Evolutionary conservation across 257 asterid genomes (phyloP), one percentile per base, ranked within the genome.

Genomic region (Ilex aquifolium): DNA sequence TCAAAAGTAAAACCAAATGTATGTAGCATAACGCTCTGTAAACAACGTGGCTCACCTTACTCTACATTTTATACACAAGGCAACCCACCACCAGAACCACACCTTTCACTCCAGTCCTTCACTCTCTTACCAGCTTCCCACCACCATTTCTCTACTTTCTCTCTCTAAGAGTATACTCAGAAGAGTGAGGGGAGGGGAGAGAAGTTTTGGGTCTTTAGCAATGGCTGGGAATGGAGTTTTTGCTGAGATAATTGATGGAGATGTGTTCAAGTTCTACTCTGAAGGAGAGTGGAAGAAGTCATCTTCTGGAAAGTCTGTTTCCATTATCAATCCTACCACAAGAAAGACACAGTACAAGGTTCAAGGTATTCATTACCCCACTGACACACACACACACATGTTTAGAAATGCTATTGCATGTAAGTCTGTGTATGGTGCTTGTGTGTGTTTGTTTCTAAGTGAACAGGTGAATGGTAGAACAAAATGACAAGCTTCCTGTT

Each of bases 181-280:
- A 31, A 62, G 51, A 31, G 62, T 56, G 61, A 32, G 30, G 56
- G 17, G 62, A 7, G 64, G 51, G 67, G 66, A 72, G 31, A 44
- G 53, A 31, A 58, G 66, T 48, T 46, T 74, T 62, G 44, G 3
- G 30, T 31, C 58, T 17, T 51, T 21, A 49, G 12, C 76, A 62
- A 91, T 91, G 97, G 95, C 98, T 53, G 96, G 95, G n/a, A 73
- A 40, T 46, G 96, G 95, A 53, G 91, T 59, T 65, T 91, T 91
- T 80, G 72, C 78, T 2, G 99, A 89, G 63, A 89, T 89, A 32
- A 67, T 82, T 54, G 96, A 92, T 32, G 94, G 88, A 5, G 98
- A 84, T 56, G 95, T 79, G 61, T 91, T 69, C 61, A 88, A 86
- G 69, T 91, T 84, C 67, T 88, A 88, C 61, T 80, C 77, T 16